phyloP scores from a whole-genome alignment of 176 grass and related monocot genomes.

The Rhynchospora pubera region DNA sequence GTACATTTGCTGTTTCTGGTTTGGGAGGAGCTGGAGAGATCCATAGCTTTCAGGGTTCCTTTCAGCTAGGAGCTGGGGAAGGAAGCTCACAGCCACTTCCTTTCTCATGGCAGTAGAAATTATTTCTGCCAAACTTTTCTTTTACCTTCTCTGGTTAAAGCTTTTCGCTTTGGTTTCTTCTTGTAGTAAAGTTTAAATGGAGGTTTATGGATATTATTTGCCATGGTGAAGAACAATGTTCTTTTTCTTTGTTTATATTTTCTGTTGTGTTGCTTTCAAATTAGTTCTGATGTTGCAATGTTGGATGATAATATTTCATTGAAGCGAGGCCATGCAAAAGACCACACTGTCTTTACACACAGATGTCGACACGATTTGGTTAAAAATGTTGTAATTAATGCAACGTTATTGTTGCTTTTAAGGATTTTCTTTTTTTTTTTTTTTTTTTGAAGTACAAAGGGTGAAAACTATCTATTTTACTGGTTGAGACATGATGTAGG shows the following conservation, averaged over 20 bases:
- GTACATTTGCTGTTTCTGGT: conserved; percentile 16
- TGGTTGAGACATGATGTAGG: no score
- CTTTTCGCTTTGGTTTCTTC: not conserved
- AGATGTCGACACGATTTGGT: not conserved
- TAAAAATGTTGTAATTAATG: not conserved
- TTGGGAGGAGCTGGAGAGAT: conserved; percentile 6
- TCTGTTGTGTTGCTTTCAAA: not conserved
- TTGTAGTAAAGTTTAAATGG: not conserved
- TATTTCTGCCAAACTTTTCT: not conserved
- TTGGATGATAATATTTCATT: not conserved
- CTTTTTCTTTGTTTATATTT: not conserved
- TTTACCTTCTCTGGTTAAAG: conserved; percentile 3
- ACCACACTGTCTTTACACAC: not conserved
- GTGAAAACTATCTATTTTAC: no score
- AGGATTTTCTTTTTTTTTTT: no score
- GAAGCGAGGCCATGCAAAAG: not conserved
- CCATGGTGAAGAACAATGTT: not conserved
- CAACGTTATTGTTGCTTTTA: not conserved
- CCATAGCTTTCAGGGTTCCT: conserved; percentile 4
- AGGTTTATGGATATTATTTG: not conserved
- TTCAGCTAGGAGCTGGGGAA: conserved; percentile 1
- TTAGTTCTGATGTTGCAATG: not conserved
- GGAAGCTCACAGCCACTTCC: conserved; percentile 31
- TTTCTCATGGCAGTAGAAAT: conserved; percentile 38
- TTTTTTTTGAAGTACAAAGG: no score